Conservation (phyloP, 108 stramenopile species). For the Aurantiochytrium sp. region DNA sequence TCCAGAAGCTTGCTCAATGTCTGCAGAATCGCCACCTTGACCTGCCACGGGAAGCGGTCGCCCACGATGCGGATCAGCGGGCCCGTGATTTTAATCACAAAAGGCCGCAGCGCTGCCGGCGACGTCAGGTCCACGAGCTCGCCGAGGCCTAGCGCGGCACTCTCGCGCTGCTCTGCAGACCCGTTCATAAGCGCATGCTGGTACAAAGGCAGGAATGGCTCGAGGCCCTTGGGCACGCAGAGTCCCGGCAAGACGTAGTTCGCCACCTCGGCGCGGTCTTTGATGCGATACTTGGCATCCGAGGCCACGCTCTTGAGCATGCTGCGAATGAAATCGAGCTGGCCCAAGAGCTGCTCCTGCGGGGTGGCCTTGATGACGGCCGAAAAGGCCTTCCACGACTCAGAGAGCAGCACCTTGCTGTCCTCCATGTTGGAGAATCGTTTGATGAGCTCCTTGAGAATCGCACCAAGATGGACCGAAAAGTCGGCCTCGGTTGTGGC, state of each 20-base stretch:
- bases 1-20: slow-evolving; percentile 78
- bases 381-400: slow-evolving; percentile 59
- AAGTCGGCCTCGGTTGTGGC: slow-evolving; percentile 74
- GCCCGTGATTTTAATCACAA: slow-evolving; percentile 92
- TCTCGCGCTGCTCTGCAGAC: slow-evolving; percentile 44
- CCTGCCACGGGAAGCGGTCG: slow-evolving; percentile 82
- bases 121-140: slow-evolving; percentile 83
- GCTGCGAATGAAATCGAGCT: slow-evolving; percentile 81
- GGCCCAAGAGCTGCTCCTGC: slow-evolving; percentile 79
- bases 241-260: slow-evolving; percentile 86
- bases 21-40: slow-evolving; percentile 85
- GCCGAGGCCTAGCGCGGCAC: slow-evolving; percentile 83
- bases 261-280: slow-evolving; percentile 78
- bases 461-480: slow-evolving; percentile 72
- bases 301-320: slow-evolving; percentile 82
- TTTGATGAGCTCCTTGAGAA: slow-evolving; percentile 80
- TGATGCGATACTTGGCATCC: slow-evolving; percentile 72
- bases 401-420: slow-evolving; percentile 59
- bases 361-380: slow-evolving; percentile 74
- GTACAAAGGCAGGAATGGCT: slow-evolving; percentile 91
- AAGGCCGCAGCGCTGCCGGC: slow-evolving; percentile 62
- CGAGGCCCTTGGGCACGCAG: slow-evolving; percentile 85
- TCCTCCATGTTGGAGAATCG: slow-evolving; percentile 78
- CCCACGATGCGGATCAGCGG: slow-evolving; percentile 95
- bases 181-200: slow-evolving; percentile 92